These are phyloP conservation scores for Croton setiger DNA, from an alignment of 441 rosid genomes.

Conservation along the genomic window DNA sequence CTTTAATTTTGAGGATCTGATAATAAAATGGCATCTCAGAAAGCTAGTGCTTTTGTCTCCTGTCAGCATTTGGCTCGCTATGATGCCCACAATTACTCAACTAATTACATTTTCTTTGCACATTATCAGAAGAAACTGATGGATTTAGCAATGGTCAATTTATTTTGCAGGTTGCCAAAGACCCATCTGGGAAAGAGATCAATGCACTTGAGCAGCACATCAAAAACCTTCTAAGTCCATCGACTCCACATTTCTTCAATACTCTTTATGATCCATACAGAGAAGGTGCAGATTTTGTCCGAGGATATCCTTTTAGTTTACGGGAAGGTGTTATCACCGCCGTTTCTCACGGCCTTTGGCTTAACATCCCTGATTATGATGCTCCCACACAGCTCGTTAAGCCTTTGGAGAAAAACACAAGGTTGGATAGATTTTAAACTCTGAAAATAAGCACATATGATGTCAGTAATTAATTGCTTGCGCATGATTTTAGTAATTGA, in stretches of 20 bases:
- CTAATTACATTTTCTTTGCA: not conserved
- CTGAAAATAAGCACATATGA: too few species aligned
- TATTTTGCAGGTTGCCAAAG: conserved; percentile 57
- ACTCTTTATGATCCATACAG: conserved; percentile 85
- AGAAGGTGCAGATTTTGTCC: conserved; percentile 80
- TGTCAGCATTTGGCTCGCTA: conserved; percentile 29
- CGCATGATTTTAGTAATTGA: not conserved
- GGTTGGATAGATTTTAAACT: conserved; percentile 31
- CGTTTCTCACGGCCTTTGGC: conserved; percentile 93
- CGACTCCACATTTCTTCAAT: conserved; percentile 80
- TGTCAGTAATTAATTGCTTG: not conserved
- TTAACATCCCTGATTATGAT: conserved; percentile 95
- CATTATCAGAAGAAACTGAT: not conserved
- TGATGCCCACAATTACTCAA: conserved; percentile 19
- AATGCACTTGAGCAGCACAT: conserved; percentile 96
- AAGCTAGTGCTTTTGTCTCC: conserved; percentile 25
- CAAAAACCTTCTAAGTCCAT: conserved; percentile 66
- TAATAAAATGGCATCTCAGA: conserved; percentile 31
- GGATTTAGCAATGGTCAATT: not conserved
- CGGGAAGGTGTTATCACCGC: conserved; percentile 81
- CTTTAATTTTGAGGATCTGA: conserved; percentile 15
- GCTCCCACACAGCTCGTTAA: conserved; percentile 93
- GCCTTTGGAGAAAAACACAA: conserved; percentile 80
- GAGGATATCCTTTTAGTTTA: conserved; percentile 90
- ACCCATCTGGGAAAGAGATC: conserved; percentile 80